A percentile compares a stretch with the other conserved stretches of the same genome.
Conservation (phyloP, 768 basidiomycete genomes). For the Agrocybe pediades region DNA sequence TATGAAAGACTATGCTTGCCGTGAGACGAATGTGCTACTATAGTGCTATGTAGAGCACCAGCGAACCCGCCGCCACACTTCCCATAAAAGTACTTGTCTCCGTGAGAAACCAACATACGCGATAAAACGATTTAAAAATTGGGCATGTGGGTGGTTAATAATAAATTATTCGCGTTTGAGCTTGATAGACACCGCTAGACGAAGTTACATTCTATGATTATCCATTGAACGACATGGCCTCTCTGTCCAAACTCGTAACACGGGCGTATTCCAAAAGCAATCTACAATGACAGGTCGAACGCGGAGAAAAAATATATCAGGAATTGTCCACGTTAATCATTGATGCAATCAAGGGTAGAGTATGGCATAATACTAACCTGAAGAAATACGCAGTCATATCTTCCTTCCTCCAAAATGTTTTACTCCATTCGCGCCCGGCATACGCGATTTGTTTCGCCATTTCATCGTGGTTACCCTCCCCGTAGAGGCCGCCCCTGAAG, state of each 20-base stretch:
- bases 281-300: conserved; percentile 26
- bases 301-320: background rate
- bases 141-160: no score
- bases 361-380: no score
- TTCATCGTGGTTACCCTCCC: conserved; percentile 56
- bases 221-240: conserved; percentile 33
- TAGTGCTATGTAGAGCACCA: no score
- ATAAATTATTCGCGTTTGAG: no score
- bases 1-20: no score
- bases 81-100: background rate
- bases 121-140: no score
- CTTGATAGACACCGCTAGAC: no score
- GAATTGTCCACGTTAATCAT: no score
- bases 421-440: conserved; percentile 57
- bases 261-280: conserved; percentile 43
- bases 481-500: conserved; percentile 61
- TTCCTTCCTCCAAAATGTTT: conserved; percentile 54
- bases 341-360: no score
- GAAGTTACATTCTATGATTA: no score
- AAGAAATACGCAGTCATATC: conserved; percentile 62
- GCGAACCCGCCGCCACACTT: background rate
- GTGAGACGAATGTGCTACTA: no score
- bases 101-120: no score
- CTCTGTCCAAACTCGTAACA: conserved; percentile 44
- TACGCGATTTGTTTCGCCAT: conserved; percentile 54